phyloP scores from a whole-genome alignment of 768 basidiomycete genomes.

The Daedaleopsis sinensis region DNA sequence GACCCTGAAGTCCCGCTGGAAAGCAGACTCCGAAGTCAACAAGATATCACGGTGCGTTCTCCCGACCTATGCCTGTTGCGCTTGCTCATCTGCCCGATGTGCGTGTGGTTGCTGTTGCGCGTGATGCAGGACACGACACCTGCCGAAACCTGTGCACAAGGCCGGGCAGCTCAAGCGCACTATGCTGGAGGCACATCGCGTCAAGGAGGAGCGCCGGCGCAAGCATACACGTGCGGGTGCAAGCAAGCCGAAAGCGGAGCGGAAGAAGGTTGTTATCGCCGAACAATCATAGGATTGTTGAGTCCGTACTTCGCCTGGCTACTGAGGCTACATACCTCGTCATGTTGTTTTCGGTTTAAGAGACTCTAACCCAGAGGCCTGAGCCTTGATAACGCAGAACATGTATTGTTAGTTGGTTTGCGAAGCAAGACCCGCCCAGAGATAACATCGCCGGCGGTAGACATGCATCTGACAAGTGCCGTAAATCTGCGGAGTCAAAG shows the following conservation, averaged over 20 bases:
- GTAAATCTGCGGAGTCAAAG: too few relatives aligned
- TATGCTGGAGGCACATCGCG: slow-evolving; percentile 86
- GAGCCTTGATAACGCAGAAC: too few relatives aligned
- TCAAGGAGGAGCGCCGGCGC: slow-evolving; percentile 92
- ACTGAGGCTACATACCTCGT: too few relatives aligned
- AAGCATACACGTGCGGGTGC: slow-evolving; percentile 87
- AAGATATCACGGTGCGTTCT: slow-evolving; percentile 73
- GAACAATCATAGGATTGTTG: slow-evolving; percentile 61
- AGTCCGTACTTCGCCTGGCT: neutral
- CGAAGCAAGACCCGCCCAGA: too few relatives aligned
- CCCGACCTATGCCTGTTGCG: neutral
- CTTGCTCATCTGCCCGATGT: neutral
- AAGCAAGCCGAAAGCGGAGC: slow-evolving; percentile 87
- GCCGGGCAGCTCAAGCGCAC: slow-evolving; percentile 86
- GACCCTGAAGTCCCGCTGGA: slow-evolving; percentile 87
- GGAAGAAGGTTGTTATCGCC: slow-evolving; percentile 82
- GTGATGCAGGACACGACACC: slow-evolving; percentile 51
- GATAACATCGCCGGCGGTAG: too few relatives aligned
- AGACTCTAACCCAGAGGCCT: too few relatives aligned
- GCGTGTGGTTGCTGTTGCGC: neutral
- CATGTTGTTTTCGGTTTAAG: neutral
- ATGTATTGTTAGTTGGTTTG: too few relatives aligned
- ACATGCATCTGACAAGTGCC: too few relatives aligned
- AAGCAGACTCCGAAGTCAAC: slow-evolving; percentile 78
- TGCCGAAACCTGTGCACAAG: slow-evolving; percentile 91